Evolutionary conservation across 371 early-diverging fungal genomes (phyloP), one percentile per base, ranked within the genome.

Genomic region (Mortierella sp.): DNA sequence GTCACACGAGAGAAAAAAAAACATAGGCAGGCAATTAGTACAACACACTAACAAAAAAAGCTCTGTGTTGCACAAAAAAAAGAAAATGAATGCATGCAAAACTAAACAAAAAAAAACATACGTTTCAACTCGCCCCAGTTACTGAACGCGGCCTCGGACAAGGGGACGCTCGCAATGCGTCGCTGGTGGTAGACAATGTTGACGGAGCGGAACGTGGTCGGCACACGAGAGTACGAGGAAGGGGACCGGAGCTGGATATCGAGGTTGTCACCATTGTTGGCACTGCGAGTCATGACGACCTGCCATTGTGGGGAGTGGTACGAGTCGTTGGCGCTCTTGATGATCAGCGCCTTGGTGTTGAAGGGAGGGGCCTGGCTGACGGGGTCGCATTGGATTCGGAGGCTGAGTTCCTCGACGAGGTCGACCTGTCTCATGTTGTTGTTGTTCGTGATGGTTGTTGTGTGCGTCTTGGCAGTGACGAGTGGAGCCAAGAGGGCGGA

Each of bases 41-140:
- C 2, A 11, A 28, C 13, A 14, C 24, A 53, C 13, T 13, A 55
- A 26, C 5, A 59, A 16, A 4, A 26, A 16, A 11, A 59, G 31
- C 0, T 59, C 26, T 14, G 21, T 37, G 64, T 64, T 40, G 37
- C 21, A 34, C 19, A 31, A 5, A 14, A 50, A 53, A 59, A n/a
- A 24, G 5, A 61, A 61, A 28, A 31, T 14, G n/a, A n/a, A n/a
- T 5, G 5, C 43, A 5, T 43, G 43, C 43, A 43, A 5, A 43
- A 31, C n/a, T n/a, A n/a, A n/a, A n/a, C n/a, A 11, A 31, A 5
- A 61, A 0, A 31, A 0, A 0, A 31, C 71, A 48, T 21, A 48
- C 28, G 37, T 37, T 71, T 31, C 71, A 71, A 50, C 31, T 71
- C 50, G 21, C 51, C 46, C 71, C 51, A 50, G 28, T 71, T 24